Evolutionary conservation across 352 stramenopile genomes (phyloP).

Genomic region (Pythium pyrilobum): DNA sequence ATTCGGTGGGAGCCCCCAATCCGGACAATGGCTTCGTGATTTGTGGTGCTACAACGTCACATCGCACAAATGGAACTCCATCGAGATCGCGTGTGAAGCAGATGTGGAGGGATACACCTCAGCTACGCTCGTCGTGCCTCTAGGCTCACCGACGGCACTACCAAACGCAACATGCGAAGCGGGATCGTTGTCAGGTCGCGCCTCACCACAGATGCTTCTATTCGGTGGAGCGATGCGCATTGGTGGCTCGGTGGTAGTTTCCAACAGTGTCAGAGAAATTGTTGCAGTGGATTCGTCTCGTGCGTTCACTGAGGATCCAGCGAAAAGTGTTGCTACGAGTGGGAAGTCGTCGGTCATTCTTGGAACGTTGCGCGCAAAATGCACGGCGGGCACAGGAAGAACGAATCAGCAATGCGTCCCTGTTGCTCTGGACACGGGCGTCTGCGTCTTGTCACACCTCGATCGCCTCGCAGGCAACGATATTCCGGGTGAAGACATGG

Average conservation of each 20-base stretch:
- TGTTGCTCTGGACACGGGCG: slow-evolving; percentile 49
- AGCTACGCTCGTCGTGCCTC: slow-evolving; percentile 37
- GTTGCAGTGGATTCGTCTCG: slow-evolving; percentile 25
- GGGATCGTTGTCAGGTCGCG: background rate
- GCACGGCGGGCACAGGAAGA: slow-evolving; percentile 17
- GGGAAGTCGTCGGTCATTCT: slow-evolving; percentile 54
- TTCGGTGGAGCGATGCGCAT: slow-evolving; percentile 32
- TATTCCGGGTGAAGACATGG: slow-evolving; percentile 61
- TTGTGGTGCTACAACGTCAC: slow-evolving; percentile 76
- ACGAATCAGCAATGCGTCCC: slow-evolving; percentile 41
- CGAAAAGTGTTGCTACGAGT: slow-evolving; percentile 45
- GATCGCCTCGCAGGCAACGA: slow-evolving; percentile 75
- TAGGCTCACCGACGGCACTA: slow-evolving; percentile 46
- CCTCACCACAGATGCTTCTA: slow-evolving; percentile 29
- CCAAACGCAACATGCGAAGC: slow-evolving; percentile 24
- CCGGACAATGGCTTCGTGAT: slow-evolving; percentile 48
- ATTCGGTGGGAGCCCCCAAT: slow-evolving; percentile 49
- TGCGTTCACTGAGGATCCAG: slow-evolving; percentile 38
- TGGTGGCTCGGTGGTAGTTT: too few relatives aligned
- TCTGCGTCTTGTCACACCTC: slow-evolving; percentile 75
- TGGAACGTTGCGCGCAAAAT: slow-evolving; percentile 42
- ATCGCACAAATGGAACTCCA: slow-evolving; percentile 52
- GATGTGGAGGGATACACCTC: slow-evolving; percentile 39
- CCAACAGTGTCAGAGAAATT: too few relatives aligned
- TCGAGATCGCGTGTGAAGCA: slow-evolving; percentile 49